Base-by-base conservation (phyloP, 2,329 filamentous ascomycete species). In the Ceratocystis ficicola region DNA sequence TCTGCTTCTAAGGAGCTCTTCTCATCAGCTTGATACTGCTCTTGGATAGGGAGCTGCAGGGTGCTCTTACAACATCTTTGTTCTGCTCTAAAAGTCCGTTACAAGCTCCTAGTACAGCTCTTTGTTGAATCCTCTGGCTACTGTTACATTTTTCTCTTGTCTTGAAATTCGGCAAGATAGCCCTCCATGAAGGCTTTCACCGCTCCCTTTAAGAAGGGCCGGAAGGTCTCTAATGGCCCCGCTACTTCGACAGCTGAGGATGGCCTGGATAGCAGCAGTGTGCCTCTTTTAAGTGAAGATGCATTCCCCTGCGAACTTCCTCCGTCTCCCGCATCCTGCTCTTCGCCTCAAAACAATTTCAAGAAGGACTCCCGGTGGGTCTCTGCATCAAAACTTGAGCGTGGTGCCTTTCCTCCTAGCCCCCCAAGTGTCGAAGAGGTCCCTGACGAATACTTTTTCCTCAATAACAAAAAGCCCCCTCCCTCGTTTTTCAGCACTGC, bases 141-240 rank as follows among this genome's bases (percentile, higher is more conserved):
- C 48, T 10, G 4, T 5, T 25, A 5, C 48, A 8, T 52, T 7
- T 50, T 22, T 25, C 52, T 10, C 20, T 15, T 32, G 8, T 44
- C 20, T 2, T 20, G 5, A 48, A n/a, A 22, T 6, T 28, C 44
- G n/a, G 28, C 30, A 17, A 17, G 4, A 22, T 28, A 55, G 50
- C 44, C 60, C 28, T 28, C 59, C 30, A 67, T 67, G 66, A 67
- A 67, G 60, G 66, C 57, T 48, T 67, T 67, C 55, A 65, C 65
- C 59, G 57, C 63, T 48, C 32, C 66, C 66, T 67, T 67, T 64
- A 67, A 67, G 65, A 67, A 67, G 44, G 65, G 65, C 30, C 66
- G 46, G 44, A 67, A 65, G 30, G 28, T 50, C 30, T 65, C 59
- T 3, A 28, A 36, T 41, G 44, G 57, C 28, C 66, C 52, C 25